Evolutionary conservation across 2,329 filamentous ascomycete genomes (phyloP).

Genomic region (Penicillium freii): DNA sequence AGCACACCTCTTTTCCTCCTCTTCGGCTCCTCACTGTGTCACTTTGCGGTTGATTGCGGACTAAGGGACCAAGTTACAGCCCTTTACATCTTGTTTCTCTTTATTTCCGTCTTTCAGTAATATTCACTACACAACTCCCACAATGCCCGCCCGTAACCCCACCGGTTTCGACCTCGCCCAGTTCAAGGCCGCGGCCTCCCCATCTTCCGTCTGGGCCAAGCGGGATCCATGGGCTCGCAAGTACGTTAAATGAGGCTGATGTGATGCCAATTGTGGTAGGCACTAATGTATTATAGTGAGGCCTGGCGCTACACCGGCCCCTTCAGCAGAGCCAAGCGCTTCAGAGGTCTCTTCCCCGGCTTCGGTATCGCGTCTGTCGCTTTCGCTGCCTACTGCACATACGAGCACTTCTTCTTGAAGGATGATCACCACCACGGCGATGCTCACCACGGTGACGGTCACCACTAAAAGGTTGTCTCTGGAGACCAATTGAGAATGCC

Average conservation of each 20-base stretch:
- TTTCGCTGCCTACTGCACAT: constrained; percentile 84
- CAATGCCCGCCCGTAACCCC: constrained; percentile 62
- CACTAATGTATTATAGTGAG: constrained; percentile 61
- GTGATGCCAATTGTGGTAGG: constrained; percentile 5
- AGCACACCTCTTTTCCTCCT: constrained; percentile 23
- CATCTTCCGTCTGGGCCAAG: constrained; percentile 48
- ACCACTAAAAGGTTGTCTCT: constrained; percentile 50
- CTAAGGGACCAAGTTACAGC: constrained; percentile 6
- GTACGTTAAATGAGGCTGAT: constrained; percentile 43
- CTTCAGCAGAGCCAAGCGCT: constrained; percentile 85
- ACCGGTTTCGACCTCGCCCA: constrained; percentile 89
- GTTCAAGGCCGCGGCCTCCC: constrained; percentile 69
- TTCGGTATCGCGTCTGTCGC: constrained; percentile 89
- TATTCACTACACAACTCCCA: constrained; percentile 21
- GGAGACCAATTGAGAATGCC: constrained; percentile 14
- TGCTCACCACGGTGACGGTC: constrained; percentile 51
- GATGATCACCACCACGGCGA: constrained; percentile 59
- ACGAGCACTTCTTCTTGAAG: constrained; percentile 82
- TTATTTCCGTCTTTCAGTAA: constrained; percentile 10
- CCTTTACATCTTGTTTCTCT: constrained; percentile 5
- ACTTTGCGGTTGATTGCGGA: constrained; percentile 14
- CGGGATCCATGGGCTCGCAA: constrained; percentile 63
- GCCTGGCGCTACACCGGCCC: constrained; percentile 89
- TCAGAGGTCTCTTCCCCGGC: constrained; percentile 82
- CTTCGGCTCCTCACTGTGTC: constrained; percentile 9